Evolutionary conservation across 2,329 filamentous ascomycete species (phyloP).

Genomic region (Phialophora macrospora): DNA sequence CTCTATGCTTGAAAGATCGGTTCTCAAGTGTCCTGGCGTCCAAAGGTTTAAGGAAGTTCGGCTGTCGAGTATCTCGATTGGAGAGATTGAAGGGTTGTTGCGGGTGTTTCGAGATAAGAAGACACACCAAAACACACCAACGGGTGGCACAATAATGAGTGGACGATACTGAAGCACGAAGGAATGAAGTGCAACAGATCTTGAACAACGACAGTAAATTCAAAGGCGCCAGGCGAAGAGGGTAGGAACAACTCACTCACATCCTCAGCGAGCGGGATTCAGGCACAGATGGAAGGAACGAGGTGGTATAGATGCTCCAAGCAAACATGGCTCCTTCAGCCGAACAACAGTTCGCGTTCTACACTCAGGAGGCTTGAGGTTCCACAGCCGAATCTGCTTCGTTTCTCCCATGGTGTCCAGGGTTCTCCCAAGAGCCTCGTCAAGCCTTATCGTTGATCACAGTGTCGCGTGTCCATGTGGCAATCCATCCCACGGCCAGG

Average conservation of each 20-base stretch:
- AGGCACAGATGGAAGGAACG: constrained; percentile 18
- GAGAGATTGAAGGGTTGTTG: constrained; percentile 15
- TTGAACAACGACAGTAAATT: constrained; percentile 9
- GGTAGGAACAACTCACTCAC: constrained; percentile 28
- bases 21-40: constrained; percentile 7
- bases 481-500: constrained; percentile 13
- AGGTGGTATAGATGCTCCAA: constrained; percentile 11
- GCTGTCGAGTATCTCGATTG: constrained; percentile 14
- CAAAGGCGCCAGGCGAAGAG: background rate
- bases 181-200: constrained; percentile 39
- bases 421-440: constrained; percentile 9
- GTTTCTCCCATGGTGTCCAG: background rate
- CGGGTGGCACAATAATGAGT: constrained; percentile 33
- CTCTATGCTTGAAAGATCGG: constrained; percentile 15
- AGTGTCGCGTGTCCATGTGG: constrained; percentile 21
- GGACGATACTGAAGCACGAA: constrained; percentile 40
- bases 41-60: constrained; percentile 7
- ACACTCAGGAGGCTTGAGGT: constrained; percentile 11
- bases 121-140: constrained; percentile 2
- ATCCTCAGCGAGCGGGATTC: constrained; percentile 16
- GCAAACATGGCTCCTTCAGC: background rate
- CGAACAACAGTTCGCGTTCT: background rate
- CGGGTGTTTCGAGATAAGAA: constrained; percentile 20
- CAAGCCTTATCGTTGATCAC: constrained; percentile 6
- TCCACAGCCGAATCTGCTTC: constrained; percentile 15